A percentile compares a stretch with the other conserved stretches of the same genome.
Evolutionary conservation across 2,329 filamentous ascomycete genomes (phyloP).

Genomic region (Colletotrichum endophyticum): DNA sequence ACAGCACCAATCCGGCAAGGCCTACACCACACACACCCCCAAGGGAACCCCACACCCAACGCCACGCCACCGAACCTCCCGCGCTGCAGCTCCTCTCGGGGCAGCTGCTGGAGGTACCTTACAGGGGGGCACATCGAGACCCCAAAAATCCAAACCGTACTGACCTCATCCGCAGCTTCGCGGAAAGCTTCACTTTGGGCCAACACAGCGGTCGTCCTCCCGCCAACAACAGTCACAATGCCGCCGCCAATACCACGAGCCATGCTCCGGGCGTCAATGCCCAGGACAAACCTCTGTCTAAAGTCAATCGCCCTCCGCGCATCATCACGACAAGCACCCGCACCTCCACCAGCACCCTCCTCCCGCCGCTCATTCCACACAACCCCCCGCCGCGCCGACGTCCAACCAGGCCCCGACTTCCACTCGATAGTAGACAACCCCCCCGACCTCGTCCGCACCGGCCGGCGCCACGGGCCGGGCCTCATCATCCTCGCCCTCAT

Average conservation of each 20-base stretch:
- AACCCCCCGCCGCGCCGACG: constrained; percentile 19
- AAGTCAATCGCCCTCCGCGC: neutral
- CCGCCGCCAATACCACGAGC: neutral
- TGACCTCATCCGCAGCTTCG: constrained; percentile 8
- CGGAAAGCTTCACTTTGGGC: neutral
- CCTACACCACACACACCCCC: neutral
- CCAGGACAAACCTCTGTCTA: neutral
- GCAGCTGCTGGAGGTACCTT: neutral
- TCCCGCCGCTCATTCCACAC: constrained; percentile 12
- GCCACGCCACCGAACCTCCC: neutral
- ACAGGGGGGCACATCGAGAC: neutral
- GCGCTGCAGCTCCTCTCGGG: neutral
- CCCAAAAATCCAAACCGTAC: neutral
- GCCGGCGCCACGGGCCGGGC: constrained; percentile 77
- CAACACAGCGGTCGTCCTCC: neutral
- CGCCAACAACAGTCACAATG: neutral
- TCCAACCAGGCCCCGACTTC: constrained; percentile 63
- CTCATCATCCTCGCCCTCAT: constrained; percentile 86
- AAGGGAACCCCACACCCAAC: neutral
- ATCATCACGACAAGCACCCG: neutral
- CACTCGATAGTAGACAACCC: constrained; percentile 88
- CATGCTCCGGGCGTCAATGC: neutral
- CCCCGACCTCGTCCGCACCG: constrained; percentile 76
- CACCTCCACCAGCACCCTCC: neutral
- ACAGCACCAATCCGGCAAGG: neutral